Conservation (phyloP, 768 basidiomycete species). For the Lentinula sp. region DNA sequence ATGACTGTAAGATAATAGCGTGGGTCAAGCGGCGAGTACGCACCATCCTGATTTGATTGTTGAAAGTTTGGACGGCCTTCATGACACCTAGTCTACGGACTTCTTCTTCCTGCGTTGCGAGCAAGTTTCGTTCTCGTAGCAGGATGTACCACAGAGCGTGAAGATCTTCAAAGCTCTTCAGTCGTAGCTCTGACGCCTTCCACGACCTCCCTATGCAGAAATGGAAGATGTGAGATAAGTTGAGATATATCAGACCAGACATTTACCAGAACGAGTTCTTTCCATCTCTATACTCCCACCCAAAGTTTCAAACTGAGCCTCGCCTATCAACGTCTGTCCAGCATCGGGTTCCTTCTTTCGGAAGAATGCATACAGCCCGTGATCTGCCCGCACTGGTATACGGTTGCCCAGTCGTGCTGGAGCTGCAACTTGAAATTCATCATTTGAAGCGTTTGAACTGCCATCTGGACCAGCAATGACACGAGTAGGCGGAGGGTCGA, state of each 20-base stretch:
- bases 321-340: slow-evolving; percentile 5
- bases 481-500: background rate
- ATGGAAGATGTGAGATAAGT: slow-evolving; percentile 37
- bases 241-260: slow-evolving; percentile 1
- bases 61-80: slow-evolving; percentile 10
- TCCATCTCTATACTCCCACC: background rate
- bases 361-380: slow-evolving; percentile 10
- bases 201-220: slow-evolving; percentile 88
- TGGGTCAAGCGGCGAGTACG: slow-evolving; percentile 8
- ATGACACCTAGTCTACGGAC: slow-evolving; percentile 52
- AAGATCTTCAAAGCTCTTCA: slow-evolving; percentile 89
- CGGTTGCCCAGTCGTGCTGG: background rate
- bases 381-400: background rate
- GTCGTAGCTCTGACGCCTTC: slow-evolving; percentile 78
- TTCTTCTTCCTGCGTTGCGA: slow-evolving; percentile 85
- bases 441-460: background rate
- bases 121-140: slow-evolving; percentile 81
- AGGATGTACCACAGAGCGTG: slow-evolving; percentile 95
- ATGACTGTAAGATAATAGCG: slow-evolving; percentile 3
- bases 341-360: background rate
- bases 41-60: slow-evolving; percentile 39
- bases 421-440: background rate
- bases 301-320: slow-evolving; percentile 7
- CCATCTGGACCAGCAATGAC: background rate
- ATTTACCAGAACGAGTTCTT: slow-evolving; percentile 6